A percentile compares a stretch with the other conserved stretches of the same genome.
These are phyloP conservation scores for Austroboletus niveus DNA, from an alignment of 1,284 basidiomycete species.

Conservation along the genomic window DNA sequence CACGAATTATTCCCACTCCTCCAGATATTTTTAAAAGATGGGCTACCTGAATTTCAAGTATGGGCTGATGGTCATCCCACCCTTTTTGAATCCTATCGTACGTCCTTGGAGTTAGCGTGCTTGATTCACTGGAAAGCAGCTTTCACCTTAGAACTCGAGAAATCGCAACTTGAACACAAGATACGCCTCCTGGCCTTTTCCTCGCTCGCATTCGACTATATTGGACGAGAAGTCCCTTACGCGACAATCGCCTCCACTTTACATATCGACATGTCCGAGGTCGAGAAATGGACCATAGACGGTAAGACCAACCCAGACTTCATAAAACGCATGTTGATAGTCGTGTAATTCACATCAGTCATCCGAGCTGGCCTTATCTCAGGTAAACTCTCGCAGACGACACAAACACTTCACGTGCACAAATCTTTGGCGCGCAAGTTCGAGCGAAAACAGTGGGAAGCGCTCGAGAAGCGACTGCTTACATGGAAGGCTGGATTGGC, in stretches of 20 bases:
- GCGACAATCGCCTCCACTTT: slow-evolving; percentile 68
- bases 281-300: slow-evolving; percentile 93
- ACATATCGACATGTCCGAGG: slow-evolving; percentile 64
- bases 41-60: slow-evolving; percentile 59
- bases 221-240: slow-evolving; percentile 79
- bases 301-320: slow-evolving; percentile 43
- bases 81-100: slow-evolving; percentile 60
- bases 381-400: slow-evolving; percentile 85
- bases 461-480: slow-evolving; percentile 73
- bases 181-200: slow-evolving; percentile 80
- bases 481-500: slow-evolving; percentile 79
- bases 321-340: background rate
- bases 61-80: slow-evolving; percentile 61
- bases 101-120: slow-evolving; percentile 28
- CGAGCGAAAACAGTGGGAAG: slow-evolving; percentile 79
- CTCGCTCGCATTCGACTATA: slow-evolving; percentile 73
- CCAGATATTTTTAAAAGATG: slow-evolving; percentile 68
- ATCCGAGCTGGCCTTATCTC: slow-evolving; percentile 82
- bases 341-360: slow-evolving; percentile 44
- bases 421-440: slow-evolving; percentile 80
- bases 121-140: background rate
- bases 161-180: slow-evolving; percentile 69
- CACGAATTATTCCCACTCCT: slow-evolving; percentile 69
- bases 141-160: slow-evolving; percentile 46
- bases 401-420: slow-evolving; percentile 72